Base-by-base conservation (phyloP, 2,329 filamentous ascomycete genomes). In the Botrytis tulipae region DNA sequence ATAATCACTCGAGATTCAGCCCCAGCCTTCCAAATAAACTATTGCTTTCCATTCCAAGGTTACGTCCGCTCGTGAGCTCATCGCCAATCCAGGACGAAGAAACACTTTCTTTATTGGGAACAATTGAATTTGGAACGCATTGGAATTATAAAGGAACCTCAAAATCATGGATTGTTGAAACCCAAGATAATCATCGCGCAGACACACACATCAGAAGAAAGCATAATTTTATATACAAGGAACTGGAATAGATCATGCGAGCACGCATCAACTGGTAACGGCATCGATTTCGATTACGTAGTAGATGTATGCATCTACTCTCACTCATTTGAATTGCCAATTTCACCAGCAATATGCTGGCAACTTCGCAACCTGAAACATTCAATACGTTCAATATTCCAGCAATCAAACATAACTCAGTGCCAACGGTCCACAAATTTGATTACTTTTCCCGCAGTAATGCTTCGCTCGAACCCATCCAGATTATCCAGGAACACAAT, bases 401-500 rank as follows among this genome's bases (percentile, higher is more conserved):
- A 48, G 12, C 32, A 35, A 18, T 29, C 54, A 32, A 59, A 32
- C 54, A 0, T 2, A 16, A 5, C 8, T 37, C 63, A 46, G n/a
- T 67, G 32, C 63, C 63, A 67, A 35, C 29, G 44, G n/a, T 67
- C 44, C n/a, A 67, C 29, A 67, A 67, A 67, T 37, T 35, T 67
- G n/a, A 67, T 67, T 35, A 67, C 29, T 18, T 67, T 67, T 51
- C 63, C 63, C 8, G 44, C 42, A 12, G 63, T 67, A 25, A 25
- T 29, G 12, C 63, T 67, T 67, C 63, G 29, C 35, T 67, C 63
- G 16, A 67, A 67, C 5, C 44, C 63, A 9, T 67, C 25, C 63
- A 67, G 12, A 51, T 20, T 51, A 35, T 67, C 20, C 46, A 67
- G 8, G 20, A 67, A 48, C 9, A 37, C 18, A 29, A 67, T 67